A percentile compares a stretch with the other conserved stretches of the same genome.
Evolutionary conservation across 1,284 basidiomycete species (phyloP).

Genomic region (Rhodotorula mucilaginosa): DNA sequence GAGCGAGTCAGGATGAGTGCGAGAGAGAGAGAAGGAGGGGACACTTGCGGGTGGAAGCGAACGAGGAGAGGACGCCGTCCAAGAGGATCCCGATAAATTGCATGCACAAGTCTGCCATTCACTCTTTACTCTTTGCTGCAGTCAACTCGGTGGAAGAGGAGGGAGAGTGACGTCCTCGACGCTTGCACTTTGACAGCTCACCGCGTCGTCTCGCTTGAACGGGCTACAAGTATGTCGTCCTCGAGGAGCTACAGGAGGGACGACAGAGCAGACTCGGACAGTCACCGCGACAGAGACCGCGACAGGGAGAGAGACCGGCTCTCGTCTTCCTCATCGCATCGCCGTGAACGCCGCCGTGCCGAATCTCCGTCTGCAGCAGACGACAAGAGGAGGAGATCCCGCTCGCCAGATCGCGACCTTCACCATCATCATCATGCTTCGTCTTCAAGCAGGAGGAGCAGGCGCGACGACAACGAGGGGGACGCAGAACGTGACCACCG

Average conservation of each 20-base stretch:
- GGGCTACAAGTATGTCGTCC: neutral
- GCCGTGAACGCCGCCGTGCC: too few relatives aligned
- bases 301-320: constrained; percentile 17
- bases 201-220: too few relatives aligned
- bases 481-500: constrained; percentile 19
- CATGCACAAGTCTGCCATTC: neutral
- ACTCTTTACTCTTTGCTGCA: too few relatives aligned
- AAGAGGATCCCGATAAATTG: neutral
- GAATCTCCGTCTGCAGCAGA: too few relatives aligned
- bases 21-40: neutral
- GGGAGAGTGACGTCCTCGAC: neutral
- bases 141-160: neutral
- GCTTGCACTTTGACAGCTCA: neutral
- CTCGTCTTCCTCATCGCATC: too few relatives aligned
- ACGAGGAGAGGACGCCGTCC: constrained; percentile 11
- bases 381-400: too few relatives aligned
- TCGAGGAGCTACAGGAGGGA: constrained; percentile 6
- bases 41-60: constrained; percentile 6
- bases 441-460: constrained; percentile 29
- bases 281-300: constrained; percentile 6
- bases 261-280: constrained; percentile 16
- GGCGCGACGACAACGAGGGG: constrained; percentile 40
- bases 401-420: too few relatives aligned
- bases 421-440: too few relatives aligned
- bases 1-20: too few relatives aligned